These are phyloP conservation scores for Phialophora macrospora DNA, from an alignment of 2,329 filamentous ascomycete genomes.

Conservation along the genomic window DNA sequence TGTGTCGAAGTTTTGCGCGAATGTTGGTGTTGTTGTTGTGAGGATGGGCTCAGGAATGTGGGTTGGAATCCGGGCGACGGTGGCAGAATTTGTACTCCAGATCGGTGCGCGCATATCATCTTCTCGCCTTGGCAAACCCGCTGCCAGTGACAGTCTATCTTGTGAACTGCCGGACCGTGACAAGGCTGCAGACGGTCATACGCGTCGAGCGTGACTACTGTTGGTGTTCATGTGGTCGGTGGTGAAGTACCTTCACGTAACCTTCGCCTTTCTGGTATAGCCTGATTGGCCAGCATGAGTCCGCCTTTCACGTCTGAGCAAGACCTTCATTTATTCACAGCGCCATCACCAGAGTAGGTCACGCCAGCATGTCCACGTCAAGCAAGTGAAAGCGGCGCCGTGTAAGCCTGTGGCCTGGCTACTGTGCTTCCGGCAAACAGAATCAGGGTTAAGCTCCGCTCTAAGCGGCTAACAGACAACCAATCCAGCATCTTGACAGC, in stretches of 20 bases:
- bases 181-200: background rate
- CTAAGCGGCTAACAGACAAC: background rate
- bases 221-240: background rate
- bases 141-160: background rate
- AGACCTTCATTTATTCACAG: background rate
- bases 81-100: constrained; percentile 11
- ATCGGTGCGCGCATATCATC: constrained; percentile 10
- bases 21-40: constrained; percentile 8
- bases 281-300: background rate
- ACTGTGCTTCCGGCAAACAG: background rate
- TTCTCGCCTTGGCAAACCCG: background rate
- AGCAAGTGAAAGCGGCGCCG: background rate
- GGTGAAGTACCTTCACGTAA: background rate
- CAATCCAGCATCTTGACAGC: background rate
- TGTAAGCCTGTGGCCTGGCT: background rate
- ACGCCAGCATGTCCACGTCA: background rate
- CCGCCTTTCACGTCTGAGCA: background rate
- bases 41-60: constrained; percentile 21
- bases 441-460: background rate
- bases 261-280: background rate
- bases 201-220: background rate
- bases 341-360: background rate
- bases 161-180: constrained; percentile 3
- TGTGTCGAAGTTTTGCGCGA: background rate
- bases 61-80: constrained; percentile 19